Evolutionary conservation across 1,284 basidiomycete genomes (phyloP).

Genomic region (Trametes versicolor): DNA sequence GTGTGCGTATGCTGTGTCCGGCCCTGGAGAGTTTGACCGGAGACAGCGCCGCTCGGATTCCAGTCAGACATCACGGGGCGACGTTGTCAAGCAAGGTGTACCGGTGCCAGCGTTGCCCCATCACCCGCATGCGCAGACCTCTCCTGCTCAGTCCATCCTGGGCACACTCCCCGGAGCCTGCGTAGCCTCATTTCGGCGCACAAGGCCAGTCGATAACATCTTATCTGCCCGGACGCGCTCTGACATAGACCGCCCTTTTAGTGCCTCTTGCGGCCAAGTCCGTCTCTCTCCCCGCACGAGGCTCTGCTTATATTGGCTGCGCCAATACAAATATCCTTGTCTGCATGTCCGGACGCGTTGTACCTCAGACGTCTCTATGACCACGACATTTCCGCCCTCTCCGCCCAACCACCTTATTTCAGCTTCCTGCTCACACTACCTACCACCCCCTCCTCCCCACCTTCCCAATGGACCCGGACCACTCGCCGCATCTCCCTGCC

Average conservation of each 20-base stretch:
- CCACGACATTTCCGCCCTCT: constrained; percentile 38
- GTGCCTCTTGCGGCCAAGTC: constrained; percentile 31
- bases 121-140: constrained; percentile 22
- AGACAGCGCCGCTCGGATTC: constrained; percentile 24
- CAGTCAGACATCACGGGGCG: constrained; percentile 38
- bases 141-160: constrained; percentile 26
- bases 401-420: constrained; percentile 35
- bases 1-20: constrained; percentile 29
- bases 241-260: constrained; percentile 33
- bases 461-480: constrained; percentile 36
- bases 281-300: constrained; percentile 36
- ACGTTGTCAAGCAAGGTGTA: constrained; percentile 41
- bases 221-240: constrained; percentile 39
- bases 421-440: constrained; percentile 33
- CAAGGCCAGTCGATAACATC: constrained; percentile 44
- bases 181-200: constrained; percentile 22
- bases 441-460: constrained; percentile 20
- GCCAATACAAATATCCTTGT: constrained; percentile 39
- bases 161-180: constrained; percentile 17
- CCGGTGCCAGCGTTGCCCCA: constrained; percentile 42
- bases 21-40: constrained; percentile 33
- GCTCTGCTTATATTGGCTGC: constrained; percentile 35
- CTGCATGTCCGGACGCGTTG: constrained; percentile 36
- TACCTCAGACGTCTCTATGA: constrained; percentile 39
- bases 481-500: constrained; percentile 33